Evolutionary conservation across 1,139 yeast genomes (phyloP).

Genomic region (Hemisphaericaspora xylanilytica): DNA sequence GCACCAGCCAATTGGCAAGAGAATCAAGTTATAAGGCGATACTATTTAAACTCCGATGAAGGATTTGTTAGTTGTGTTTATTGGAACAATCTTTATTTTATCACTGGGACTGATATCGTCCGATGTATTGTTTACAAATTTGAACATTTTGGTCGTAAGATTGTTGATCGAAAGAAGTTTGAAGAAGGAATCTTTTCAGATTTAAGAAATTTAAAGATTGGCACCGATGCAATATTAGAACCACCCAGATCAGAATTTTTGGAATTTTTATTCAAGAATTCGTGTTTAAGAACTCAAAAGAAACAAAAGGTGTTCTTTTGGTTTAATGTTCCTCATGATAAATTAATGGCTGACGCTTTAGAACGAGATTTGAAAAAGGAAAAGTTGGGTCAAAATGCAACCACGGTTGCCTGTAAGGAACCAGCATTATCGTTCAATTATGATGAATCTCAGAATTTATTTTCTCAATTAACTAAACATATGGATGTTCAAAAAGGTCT

Average conservation of each 20-base stretch:
- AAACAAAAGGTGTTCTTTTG: conserved; percentile 96
- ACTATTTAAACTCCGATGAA: conserved; percentile 83
- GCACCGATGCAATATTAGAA: conserved; percentile 84
- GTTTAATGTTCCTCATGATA: conserved; percentile 95
- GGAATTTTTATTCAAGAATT: conserved; percentile 79
- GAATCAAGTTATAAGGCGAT: conserved; percentile 82
- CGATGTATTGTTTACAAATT: conserved; percentile 87
- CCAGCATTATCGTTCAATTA: conserved; percentile 64
- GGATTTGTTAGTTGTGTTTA: conserved; percentile 88
- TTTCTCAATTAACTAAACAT: conserved; percentile 49
- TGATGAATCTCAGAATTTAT: conserved; percentile 46
- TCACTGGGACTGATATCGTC: conserved; percentile 96
- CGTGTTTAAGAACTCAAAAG: conserved; percentile 90
- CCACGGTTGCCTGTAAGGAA: conserved; percentile 58
- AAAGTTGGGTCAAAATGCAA: conserved; percentile 50
- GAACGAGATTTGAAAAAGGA: conserved; percentile 92
- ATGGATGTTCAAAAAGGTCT: conserved; percentile 32
- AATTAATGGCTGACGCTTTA: conserved; percentile 87
- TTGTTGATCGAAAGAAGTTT: conserved; percentile 84
- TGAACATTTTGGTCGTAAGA: conserved; percentile 84
- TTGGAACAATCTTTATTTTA: conserved; percentile 87
- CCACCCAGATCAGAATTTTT: conserved; percentile 84
- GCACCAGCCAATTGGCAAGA: conserved; percentile 96
- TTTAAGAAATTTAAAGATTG: conserved; percentile 80
- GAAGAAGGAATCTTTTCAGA: conserved; percentile 97